phyloP scores from a whole-genome alignment of 1,284 basidiomycete species.

The Hypsizygus ulmarius region DNA sequence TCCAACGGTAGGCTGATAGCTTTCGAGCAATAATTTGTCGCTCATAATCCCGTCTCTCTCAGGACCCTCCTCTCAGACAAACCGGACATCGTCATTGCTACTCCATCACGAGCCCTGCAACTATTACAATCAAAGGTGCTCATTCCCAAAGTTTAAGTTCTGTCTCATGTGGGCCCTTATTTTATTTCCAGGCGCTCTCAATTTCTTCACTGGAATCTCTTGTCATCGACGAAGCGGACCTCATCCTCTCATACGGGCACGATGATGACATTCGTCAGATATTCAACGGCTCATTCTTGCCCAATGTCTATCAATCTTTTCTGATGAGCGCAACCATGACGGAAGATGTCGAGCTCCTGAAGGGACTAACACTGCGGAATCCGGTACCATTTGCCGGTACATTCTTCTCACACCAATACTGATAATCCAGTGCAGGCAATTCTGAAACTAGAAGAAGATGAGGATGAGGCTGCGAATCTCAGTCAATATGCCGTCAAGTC shows the following conservation, averaged over 20 bases:
- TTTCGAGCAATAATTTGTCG: neutral
- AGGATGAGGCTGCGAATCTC: slow-evolving; percentile 77
- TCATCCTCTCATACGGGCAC: slow-evolving; percentile 96
- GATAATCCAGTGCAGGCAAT: slow-evolving; percentile 55
- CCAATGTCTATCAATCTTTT: slow-evolving; percentile 91
- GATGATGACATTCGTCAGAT: slow-evolving; percentile 89
- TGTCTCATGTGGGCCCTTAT: slow-evolving; percentile 4
- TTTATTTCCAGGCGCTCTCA: slow-evolving; percentile 48
- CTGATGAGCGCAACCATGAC: slow-evolving; percentile 99
- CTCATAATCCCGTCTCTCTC: neutral
- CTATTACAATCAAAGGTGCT: slow-evolving; percentile 77
- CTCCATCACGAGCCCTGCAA: slow-evolving; percentile 81
- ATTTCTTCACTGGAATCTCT: slow-evolving; percentile 75
- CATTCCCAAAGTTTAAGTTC: neutral
- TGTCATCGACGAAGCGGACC: slow-evolving; percentile 97
- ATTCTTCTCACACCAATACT: slow-evolving; percentile 29
- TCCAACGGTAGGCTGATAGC: slow-evolving; percentile 65
- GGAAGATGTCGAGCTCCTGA: slow-evolving; percentile 89
- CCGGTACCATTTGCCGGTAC: slow-evolving; percentile 58
- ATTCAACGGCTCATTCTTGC: slow-evolving; percentile 74
- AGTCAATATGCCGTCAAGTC: slow-evolving; percentile 85
- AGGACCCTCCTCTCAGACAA: slow-evolving; percentile 84
- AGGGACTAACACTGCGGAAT: slow-evolving; percentile 83
- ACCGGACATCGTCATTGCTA: slow-evolving; percentile 91
- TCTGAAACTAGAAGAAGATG: slow-evolving; percentile 81